These are phyloP conservation scores for Colletotrichum horii DNA, from an alignment of 2,329 filamentous ascomycete species.

Conservation along the genomic window DNA sequence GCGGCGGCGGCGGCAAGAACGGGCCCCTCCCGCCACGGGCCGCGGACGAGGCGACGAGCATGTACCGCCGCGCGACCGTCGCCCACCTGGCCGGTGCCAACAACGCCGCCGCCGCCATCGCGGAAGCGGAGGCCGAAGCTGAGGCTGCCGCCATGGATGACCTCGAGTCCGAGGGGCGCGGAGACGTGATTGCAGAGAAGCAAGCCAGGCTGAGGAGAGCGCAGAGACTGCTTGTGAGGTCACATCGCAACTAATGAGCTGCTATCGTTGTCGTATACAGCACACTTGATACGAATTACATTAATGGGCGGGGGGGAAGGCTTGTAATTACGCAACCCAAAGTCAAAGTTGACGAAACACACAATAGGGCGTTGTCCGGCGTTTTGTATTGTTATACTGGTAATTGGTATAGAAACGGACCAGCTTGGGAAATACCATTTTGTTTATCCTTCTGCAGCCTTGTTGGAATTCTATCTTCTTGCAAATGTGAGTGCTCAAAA, in stretches of 20 bases:
- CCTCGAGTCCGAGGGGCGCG: conserved; percentile 21
- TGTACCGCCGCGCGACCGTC: conserved; percentile 15
- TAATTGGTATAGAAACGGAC: neutral
- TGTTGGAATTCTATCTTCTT: neutral
- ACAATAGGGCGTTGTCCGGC: neutral
- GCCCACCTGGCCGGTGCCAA: neutral
- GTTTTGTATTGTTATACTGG: neutral
- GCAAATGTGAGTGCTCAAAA: neutral
- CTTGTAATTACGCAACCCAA: neutral
- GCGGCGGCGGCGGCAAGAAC: neutral
- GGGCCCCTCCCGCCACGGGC: conserved; percentile 10
- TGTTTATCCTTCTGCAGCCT: neutral
- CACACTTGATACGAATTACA: neutral
- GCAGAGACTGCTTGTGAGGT: conserved; percentile 36
- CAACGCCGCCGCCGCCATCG: neutral
- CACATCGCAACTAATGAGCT: neutral
- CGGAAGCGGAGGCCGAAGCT: conserved; percentile 23
- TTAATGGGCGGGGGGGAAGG: neutral
- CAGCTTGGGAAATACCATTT: conserved; percentile 6
- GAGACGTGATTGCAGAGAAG: conserved; percentile 33
- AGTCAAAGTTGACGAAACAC: neutral
- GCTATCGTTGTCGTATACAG: neutral
- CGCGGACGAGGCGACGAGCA: conserved; percentile 12
- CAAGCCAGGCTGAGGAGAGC: conserved; percentile 46
- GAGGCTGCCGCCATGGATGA: conserved; percentile 26